Base-by-base conservation (phyloP, 2,329 filamentous ascomycete genomes). In the Ophiostoma ips region DNA sequence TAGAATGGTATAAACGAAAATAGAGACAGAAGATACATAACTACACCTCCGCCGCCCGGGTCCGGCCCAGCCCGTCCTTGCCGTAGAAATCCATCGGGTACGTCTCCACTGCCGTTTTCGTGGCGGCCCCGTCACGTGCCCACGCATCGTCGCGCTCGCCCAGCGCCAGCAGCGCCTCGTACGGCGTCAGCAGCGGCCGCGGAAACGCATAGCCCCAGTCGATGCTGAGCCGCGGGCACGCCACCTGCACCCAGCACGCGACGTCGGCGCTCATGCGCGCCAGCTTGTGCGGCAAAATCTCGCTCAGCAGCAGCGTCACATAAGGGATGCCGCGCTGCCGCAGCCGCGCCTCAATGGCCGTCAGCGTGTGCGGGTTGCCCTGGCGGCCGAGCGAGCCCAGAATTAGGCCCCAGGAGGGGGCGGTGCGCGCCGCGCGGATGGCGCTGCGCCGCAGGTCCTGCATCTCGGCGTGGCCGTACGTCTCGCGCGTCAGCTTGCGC, bases 61-160 rank as follows among this genome's bases (percentile, higher is more conserved):
- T 89, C 63, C 92, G 79, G 1, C 90, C 92, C 50, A 98, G 62
- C 0, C 92, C 92, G 43, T 95, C 87, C 63, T 84, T 90, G 0
- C 83, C 89, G 67, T 98, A 98, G 62, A 94, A 98, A 64, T 98
- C 89, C 92, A 98, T 98, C 0, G 89, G 90, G 68, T 98, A 98
- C 13, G 30, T 19, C 9, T n/a, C 43, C 10, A 44, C 43, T 2
- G 35, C 35, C 3, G 5, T 12, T 15, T 6, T 12, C 31, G 10
- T 10, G 5, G 5, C 15, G 3, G 15, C 40, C 15, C 15, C 4
- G 4, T 24, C n/a, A 19, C 40, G 48, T 15, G 51, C 55, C 87
- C 82, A 94, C 21, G 53, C 55, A 45, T 84, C 84, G 57, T 92
- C 76, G 56, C 76, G 78, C 54, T 81, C 81, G 3, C 84, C 88